Base-by-base conservation (phyloP, 768 basidiomycete species). In the Serendipita sp. region DNA sequence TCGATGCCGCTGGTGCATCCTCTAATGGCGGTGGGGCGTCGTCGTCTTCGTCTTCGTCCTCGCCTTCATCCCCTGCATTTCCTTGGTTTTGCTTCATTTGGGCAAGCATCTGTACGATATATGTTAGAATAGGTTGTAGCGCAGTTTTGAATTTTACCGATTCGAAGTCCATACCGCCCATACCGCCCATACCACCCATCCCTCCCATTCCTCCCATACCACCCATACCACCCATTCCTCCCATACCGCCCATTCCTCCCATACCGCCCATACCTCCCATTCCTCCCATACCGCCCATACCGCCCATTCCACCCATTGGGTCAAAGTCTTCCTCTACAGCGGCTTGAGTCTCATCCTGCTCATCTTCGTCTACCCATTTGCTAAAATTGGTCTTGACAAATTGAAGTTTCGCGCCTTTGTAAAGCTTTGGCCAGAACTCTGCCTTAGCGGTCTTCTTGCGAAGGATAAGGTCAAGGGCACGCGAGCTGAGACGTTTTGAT, bases 351-450 rank as follows among this genome's bases (percentile, higher is more conserved):
- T 75, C 80, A 44, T 89, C 87, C 75, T 97, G 95, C 73, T 98
- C 94, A 72, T 97, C 95, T 76, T 97, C 94, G 71, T 97, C 94
- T 45, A 88, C 87, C 93, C 93, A 97, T 77, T 89, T 95, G 68
- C 78, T 78, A 73, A 97, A 97, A 74, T 97, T 91, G 50, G 92
- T 96, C 81, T 96, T 97, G 74, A 97, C 76, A 75, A 83, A 94
- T 64, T 84, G 77, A 62, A 79, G 83, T 75, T 81, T 89, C 66
- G 81, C 71, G 66, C 88, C 88, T 74, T 95, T 92, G 53, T 89
- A 92, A 62, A 98, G 78, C 65, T 94, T 82, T 29, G 91, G 89
- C 95, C 95, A 98, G 75, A 81, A 98, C 69, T 92, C 95, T 13
- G 75, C 72, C 71, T 85, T 75, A 34, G 72, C 70, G 64, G 84